Evolutionary conservation across 306 rosid genomes (phyloP).

Genomic region (Dryas alaskensis): DNA sequence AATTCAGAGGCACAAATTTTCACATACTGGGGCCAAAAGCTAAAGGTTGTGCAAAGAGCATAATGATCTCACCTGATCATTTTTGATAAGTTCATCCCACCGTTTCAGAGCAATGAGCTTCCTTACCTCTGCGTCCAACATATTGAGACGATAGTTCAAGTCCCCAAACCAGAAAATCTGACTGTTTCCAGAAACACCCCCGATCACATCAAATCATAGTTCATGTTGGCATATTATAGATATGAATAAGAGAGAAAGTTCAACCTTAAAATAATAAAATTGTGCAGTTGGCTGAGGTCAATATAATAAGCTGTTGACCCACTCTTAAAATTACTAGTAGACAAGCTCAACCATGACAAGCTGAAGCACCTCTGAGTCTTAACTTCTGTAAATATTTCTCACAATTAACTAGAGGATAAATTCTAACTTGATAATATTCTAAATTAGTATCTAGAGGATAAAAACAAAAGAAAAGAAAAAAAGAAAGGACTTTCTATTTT

Average conservation of each 20-base stretch:
- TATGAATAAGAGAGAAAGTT: constrained; percentile 13
- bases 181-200: constrained; percentile 44
- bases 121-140: constrained; percentile 60
- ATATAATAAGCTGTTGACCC: background rate
- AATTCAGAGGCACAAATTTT: background rate
- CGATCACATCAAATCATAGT: constrained; percentile 21
- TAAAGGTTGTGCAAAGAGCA: background rate
- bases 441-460: background rate
- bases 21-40: background rate
- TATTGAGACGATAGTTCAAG: constrained; percentile 83
- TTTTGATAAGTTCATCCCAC: constrained; percentile 71
- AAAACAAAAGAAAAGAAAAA: background rate
- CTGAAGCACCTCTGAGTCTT: background rate
- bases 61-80: constrained; percentile 71
- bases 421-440: background rate
- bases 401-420: background rate
- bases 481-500: background rate
- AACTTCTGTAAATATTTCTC: background rate
- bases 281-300: background rate
- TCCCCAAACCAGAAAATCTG: constrained; percentile 97
- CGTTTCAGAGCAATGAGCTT: constrained; percentile 56
- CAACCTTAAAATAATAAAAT: background rate
- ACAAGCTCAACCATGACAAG: background rate
- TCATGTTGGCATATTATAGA: constrained; percentile 10
- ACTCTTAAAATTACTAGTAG: background rate